Conservation (phyloP, 139 green algal species). For the Spirogloea muscicola region DNA sequence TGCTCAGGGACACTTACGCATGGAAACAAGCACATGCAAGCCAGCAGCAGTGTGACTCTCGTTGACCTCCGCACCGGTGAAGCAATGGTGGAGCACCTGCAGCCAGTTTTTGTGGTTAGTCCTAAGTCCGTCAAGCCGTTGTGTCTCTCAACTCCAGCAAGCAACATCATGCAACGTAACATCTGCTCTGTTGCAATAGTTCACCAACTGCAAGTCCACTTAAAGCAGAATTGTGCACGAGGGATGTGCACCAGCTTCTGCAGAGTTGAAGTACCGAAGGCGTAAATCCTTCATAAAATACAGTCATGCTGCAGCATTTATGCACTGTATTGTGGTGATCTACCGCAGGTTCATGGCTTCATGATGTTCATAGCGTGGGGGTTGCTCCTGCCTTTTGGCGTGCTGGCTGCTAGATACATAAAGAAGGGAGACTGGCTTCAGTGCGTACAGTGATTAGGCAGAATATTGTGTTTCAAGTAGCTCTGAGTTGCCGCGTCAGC, state of each 20-base stretch:
- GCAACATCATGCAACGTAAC: no score
- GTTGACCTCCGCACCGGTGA: conserved; percentile 24
- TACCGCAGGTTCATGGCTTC: conserved; percentile 43
- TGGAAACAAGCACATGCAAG: conserved; percentile 28
- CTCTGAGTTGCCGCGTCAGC: no score
- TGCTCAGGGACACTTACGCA: conserved; percentile 28
- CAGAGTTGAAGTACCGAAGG: no score
- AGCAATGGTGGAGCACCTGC: conserved; percentile 33
- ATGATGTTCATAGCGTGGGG: conserved; percentile 48
- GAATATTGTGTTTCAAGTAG: no score
- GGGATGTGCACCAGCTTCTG: no score
- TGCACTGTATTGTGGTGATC: no score
- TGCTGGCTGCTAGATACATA: conserved; percentile 27
- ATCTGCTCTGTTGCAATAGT: neutral
- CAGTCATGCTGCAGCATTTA: no score
- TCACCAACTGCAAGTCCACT: no score
- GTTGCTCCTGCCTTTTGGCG: conserved; percentile 32
- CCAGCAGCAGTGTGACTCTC: conserved; percentile 25
- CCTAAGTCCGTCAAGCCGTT: neutral
- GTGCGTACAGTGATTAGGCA: no score
- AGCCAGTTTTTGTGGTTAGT: conserved; percentile 41
- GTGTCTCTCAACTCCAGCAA: no score
- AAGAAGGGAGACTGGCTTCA: conserved; percentile 28
- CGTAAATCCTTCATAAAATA: no score
- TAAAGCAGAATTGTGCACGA: no score